Evolutionary conservation across 208 protist species (phyloP).

Genomic region (Crithidia brevicula): DNA sequence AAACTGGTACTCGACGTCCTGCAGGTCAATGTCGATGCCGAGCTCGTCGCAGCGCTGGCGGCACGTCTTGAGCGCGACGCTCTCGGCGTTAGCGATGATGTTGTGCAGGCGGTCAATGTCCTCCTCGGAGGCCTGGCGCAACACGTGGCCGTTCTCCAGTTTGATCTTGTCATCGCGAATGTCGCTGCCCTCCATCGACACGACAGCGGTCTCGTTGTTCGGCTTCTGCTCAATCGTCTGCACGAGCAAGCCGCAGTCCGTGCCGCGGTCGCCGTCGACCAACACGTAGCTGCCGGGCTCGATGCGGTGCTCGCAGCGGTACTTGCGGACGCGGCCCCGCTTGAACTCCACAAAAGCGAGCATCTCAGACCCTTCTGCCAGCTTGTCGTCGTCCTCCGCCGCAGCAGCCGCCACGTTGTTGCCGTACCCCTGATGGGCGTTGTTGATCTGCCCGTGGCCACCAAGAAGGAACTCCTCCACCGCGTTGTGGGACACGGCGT

Average conservation of each 20-base stretch:
- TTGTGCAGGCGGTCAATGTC: slow-evolving; percentile 83
- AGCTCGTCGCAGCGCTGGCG: slow-evolving; percentile 79
- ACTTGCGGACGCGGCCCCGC: slow-evolving; percentile 77
- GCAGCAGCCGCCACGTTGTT: not conserved
- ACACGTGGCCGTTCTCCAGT: slow-evolving; percentile 74
- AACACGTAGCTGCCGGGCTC: slow-evolving; percentile 84
- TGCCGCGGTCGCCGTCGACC: slow-evolving; percentile 89
- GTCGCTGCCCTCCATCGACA: slow-evolving; percentile 76
- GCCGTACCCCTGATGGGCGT: slow-evolving; percentile 9
- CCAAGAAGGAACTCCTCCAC: slow-evolving; percentile 31
- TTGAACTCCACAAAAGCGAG: slow-evolving; percentile 91
- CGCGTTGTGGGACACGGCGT: slow-evolving; percentile 29
- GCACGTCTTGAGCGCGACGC: slow-evolving; percentile 88
- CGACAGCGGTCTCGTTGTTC: slow-evolving; percentile 48
- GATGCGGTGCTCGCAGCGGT: slow-evolving; percentile 58
- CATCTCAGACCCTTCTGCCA: slow-evolving; percentile 33
- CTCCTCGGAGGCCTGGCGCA: slow-evolving; percentile 69
- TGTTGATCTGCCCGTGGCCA: slow-evolving; percentile 19
- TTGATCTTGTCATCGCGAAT: slow-evolving; percentile 78
- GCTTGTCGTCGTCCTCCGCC: slow-evolving; percentile 23
- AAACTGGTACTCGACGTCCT: slow-evolving; percentile 93
- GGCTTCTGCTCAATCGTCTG: slow-evolving; percentile 49
- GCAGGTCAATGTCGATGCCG: slow-evolving; percentile 79
- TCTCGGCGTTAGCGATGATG: slow-evolving; percentile 77
- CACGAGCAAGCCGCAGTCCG: slow-evolving; percentile 86